Base-by-base conservation (phyloP, 352 stramenopile species). In the Phytophthora parvispora region DNA sequence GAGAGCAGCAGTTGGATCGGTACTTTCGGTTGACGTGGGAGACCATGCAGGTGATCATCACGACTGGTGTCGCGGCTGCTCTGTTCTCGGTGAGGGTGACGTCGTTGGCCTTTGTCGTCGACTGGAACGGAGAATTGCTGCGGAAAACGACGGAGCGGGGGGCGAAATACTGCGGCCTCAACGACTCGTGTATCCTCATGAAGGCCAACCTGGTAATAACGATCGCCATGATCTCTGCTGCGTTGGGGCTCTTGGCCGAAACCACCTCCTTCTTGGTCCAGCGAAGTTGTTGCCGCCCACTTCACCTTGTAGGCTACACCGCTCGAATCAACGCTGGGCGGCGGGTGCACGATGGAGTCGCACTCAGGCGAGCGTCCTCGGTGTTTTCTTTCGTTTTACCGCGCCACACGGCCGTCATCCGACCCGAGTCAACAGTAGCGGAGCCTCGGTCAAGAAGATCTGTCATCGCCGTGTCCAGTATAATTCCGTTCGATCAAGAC, bases 1-100 rank as follows among this genome's bases (percentile, higher is more conserved):
- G 69, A 9, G 69, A 77, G 18, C 69, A 77, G 27, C 69, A 77
- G 22, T 42, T 77, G 4, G 69, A 77, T 55, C 69, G 69, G n/a
- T 71, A 77, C 25, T 77, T 77, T 31, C 64, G 69, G 20, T 42
- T 77, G 10, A 74, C 69, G 4, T 77, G 69, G 69, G 69, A 77
- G 50, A 63, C 63, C n/a, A 67, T 70, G 52, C 53, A 70, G 48
- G 55, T 77, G 1, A 9, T 70, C 10, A 63, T 67, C 20, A 64
- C 49, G 3, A 64, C 60, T 3, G 24, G 36, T 4, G 69, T 74
- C 6, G 64, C 59, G 8, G 49, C 36, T 15, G 4, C 47, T 1
- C 42, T 77, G 28, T 58, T 60, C 20, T 52, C 55, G n/a, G 42
- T 67, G 12, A 66, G 59, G 2, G 56, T 57, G 24, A 74, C 27